Conservation (phyloP, 768 basidiomycete genomes). For the Kwoniella heveanensis region DNA sequence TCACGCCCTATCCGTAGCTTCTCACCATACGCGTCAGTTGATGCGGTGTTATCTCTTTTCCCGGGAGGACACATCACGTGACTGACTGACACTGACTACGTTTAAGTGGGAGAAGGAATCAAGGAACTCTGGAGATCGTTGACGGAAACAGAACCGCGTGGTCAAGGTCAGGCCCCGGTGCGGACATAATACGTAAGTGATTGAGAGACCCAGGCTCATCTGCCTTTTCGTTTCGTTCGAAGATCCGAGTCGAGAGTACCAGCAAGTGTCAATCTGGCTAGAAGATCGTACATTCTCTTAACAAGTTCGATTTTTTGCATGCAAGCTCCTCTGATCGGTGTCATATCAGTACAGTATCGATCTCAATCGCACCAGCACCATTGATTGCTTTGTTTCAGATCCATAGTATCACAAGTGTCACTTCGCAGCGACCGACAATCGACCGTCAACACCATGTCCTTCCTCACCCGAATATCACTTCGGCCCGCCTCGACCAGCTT, state of each 20-base stretch:
- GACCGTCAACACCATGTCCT: slow-evolving; percentile 15
- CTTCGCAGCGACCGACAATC: no score
- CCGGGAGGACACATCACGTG: background rate
- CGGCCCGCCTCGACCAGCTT: slow-evolving; percentile 6
- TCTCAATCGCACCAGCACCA: no score
- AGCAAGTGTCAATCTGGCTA: no score
- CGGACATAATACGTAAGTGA: background rate
- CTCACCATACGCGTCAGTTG: background rate
- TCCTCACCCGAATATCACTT: slow-evolving; percentile 17
- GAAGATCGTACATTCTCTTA: no score
- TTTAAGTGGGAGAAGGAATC: background rate
- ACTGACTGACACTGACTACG: background rate
- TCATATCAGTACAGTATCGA: no score
- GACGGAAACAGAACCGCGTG: background rate
- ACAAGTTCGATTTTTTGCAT: no score
- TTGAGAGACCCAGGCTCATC: background rate
- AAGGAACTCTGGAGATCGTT: background rate
- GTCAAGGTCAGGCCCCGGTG: no score
- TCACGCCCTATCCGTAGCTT: background rate
- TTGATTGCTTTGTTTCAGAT: no score
- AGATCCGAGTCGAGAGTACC: no score
- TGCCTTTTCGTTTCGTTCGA: background rate
- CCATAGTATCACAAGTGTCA: no score
- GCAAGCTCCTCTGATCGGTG: no score
- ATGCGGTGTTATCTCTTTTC: background rate